A percentile compares a stretch with the other conserved stretches of the same genome.
Conservation (phyloP, 2,329 filamentous ascomycete genomes). For the Stachybotrys chlorohalonatus region DNA sequence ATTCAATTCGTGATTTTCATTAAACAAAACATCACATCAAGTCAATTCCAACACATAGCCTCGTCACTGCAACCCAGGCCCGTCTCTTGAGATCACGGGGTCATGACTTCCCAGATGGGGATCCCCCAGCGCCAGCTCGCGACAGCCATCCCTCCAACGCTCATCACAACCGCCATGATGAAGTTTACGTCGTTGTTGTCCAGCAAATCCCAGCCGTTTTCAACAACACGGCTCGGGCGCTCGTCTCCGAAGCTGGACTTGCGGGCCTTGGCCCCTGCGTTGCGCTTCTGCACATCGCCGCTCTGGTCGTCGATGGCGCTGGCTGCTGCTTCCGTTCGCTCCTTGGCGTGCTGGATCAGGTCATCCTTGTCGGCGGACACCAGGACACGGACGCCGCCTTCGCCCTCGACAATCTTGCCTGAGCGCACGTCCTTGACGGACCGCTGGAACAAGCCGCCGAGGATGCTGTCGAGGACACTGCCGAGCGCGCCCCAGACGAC, state of each 20-base stretch:
- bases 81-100: neutral
- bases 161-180: constrained; percentile 79
- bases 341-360: constrained; percentile 15
- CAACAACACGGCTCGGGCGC: constrained; percentile 52
- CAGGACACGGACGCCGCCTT: constrained; percentile 56
- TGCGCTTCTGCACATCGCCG: constrained; percentile 34
- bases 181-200: constrained; percentile 97
- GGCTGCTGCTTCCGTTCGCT: constrained; percentile 26
- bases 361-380: constrained; percentile 26
- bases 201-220: constrained; percentile 63
- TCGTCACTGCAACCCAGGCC: neutral
- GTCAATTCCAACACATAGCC: neutral
- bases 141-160: constrained; percentile 62
- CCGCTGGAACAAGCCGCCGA: constrained; percentile 77
- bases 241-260: constrained; percentile 43
- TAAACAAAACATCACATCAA: too few relatives aligned
- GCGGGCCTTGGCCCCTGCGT: constrained; percentile 39
- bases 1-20: too few relatives aligned
- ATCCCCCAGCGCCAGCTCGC: constrained; percentile 53
- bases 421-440: constrained; percentile 77
- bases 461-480: constrained; percentile 76
- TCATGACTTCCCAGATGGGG: constrained; percentile 23
- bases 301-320: constrained; percentile 25
- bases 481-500: constrained; percentile 68
- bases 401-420: constrained; percentile 84